Percentiles rank a stretch among this genome's conserved stretches.
Conservation (phyloP, 176 grass and related monocot genomes). For the Oropetium thomaeum region DNA sequence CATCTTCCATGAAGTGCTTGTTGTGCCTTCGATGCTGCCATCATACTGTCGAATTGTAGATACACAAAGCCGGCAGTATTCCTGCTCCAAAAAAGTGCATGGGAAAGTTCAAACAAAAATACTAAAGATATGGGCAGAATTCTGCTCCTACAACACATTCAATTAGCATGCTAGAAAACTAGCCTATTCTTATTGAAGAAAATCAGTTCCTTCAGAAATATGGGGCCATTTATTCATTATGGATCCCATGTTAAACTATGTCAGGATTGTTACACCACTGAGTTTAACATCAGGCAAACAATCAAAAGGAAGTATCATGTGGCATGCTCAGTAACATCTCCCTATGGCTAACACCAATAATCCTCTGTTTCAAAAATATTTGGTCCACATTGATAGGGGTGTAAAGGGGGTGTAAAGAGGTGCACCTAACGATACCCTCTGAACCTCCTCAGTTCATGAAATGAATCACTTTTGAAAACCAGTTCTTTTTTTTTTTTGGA, state of each 20-base stretch:
- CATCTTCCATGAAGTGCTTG: slow-evolving; percentile 83
- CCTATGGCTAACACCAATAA: not conserved
- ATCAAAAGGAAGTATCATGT: not conserved
- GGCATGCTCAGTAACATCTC: not conserved
- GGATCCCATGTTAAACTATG: not conserved
- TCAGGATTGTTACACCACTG: too few relatives aligned
- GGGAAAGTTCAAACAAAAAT: not conserved
- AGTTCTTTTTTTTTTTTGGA: too few relatives aligned
- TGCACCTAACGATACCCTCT: too few relatives aligned
- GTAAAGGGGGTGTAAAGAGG: too few relatives aligned
- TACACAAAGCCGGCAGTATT: slow-evolving; percentile 83
- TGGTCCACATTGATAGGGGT: not conserved
- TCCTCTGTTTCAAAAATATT: not conserved
- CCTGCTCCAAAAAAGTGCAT: slow-evolving; percentile 40
- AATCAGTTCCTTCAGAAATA: not conserved
- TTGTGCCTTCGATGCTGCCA: slow-evolving; percentile 62
- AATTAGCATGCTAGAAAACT: not conserved
- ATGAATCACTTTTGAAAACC: too few relatives aligned
- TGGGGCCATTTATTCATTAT: not conserved
- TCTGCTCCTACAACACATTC: not conserved
- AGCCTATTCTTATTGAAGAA: not conserved
- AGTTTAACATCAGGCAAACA: too few relatives aligned
- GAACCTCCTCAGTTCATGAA: too few relatives aligned
- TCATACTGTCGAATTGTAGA: slow-evolving; percentile 63
- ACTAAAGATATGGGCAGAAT: not conserved